Percentiles rank a stretch among this genome's conserved stretches.
Evolutionary conservation across 495 filamentous ascomycete genomes (phyloP).

Genomic region (Aspergillus asperescens): DNA sequence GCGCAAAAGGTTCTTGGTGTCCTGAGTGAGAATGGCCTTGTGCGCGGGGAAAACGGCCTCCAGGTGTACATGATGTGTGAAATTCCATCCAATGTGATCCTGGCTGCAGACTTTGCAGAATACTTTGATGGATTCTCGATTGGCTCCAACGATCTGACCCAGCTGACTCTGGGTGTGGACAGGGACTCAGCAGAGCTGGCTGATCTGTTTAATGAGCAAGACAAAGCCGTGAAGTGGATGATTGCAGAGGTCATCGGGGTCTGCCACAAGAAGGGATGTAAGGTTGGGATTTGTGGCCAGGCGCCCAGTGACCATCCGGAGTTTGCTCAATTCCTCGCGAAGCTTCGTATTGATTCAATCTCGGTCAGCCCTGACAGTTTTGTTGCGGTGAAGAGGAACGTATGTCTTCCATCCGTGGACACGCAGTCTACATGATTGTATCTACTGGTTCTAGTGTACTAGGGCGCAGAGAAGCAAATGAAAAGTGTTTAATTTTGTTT

Average conservation of each 20-base stretch:
- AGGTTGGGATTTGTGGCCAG: constrained; percentile 35
- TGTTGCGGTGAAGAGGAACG: constrained; percentile 8
- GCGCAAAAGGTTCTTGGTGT: constrained; percentile 28
- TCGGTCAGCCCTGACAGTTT: constrained; percentile 22
- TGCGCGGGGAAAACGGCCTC: constrained; percentile 27
- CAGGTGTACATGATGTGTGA: constrained; percentile 39
- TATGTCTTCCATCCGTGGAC: neutral
- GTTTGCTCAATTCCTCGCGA: constrained; percentile 29
- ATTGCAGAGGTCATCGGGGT: constrained; percentile 25
- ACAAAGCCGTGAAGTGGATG: constrained; percentile 36
- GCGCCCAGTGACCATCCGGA: constrained; percentile 34
- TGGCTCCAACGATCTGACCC: constrained; percentile 36
- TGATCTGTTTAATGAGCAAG: constrained; percentile 31
- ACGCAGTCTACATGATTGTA: neutral
- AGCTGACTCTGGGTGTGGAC: constrained; percentile 34
- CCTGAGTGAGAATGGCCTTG: constrained; percentile 30
- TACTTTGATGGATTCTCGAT: constrained; percentile 39
- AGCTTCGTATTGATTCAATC: constrained; percentile 18
- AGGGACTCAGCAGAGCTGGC: constrained; percentile 31
- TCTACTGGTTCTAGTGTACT: too few species aligned
- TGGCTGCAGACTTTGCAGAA: constrained; percentile 25
- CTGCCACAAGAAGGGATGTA: constrained; percentile 21
- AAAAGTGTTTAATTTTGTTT: too few species aligned
- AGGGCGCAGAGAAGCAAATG: too few species aligned
- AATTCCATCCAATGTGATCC: constrained; percentile 36